phyloP scores from a whole-genome alignment of 768 basidiomycete genomes.

The Lactifluus rugatus region DNA sequence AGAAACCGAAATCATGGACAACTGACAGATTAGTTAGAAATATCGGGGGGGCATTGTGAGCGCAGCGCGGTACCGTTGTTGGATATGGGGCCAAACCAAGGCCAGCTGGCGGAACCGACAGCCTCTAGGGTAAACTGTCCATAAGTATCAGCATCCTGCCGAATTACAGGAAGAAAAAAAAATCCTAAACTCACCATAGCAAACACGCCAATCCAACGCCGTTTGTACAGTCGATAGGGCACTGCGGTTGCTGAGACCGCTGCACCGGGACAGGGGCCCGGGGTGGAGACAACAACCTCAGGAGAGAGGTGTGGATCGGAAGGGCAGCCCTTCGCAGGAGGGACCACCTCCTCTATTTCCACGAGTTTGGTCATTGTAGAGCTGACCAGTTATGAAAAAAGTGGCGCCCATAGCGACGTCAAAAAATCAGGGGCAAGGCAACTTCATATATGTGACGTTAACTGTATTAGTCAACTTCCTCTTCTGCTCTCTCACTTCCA shows the following conservation, averaged over 20 bases:
- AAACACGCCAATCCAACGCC: conserved; percentile 53
- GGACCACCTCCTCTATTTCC: not conserved
- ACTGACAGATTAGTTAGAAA: conserved; percentile 29
- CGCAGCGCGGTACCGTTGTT: conserved; percentile 41
- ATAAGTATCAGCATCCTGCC: not conserved
- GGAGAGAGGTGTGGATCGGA: not conserved
- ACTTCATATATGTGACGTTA: too few species aligned
- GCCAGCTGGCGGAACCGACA: conserved; percentile 53
- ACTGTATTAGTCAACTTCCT: not conserved
- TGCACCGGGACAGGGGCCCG: not conserved
- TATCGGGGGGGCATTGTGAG: not conserved
- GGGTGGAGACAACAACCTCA: not conserved
- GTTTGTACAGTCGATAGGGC: conserved; percentile 56
- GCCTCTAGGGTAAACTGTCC: conserved; percentile 50
- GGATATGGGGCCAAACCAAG: conserved; percentile 83
- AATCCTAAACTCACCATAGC: conserved; percentile 41
- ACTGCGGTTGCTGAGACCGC: not conserved
- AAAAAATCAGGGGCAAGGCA: too few species aligned
- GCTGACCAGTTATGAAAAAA: not conserved
- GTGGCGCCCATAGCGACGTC: too few species aligned
- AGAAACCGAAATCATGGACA: conserved; percentile 53
- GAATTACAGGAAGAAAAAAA: too few species aligned
- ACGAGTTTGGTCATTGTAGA: not conserved
- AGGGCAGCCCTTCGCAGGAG: not conserved
- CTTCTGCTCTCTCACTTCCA: too few species aligned